Base-by-base conservation (phyloP, 208 protist species). In the Acanthamoeba quina region DNA sequence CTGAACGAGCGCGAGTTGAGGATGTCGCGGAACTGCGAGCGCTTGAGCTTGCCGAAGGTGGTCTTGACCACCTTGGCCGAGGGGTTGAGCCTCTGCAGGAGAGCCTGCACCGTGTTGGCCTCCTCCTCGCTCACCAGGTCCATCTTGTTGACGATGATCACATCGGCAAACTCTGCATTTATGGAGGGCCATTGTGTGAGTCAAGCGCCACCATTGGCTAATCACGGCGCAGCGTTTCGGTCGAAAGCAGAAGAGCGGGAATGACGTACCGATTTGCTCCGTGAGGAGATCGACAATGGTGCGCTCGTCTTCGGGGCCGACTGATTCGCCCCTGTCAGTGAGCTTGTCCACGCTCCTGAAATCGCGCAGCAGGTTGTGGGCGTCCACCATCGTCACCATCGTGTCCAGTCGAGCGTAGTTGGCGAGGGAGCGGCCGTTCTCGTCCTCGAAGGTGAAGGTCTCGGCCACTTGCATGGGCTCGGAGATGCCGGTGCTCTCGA, bases 91-190 rank as follows among this genome's bases (percentile, higher is more conserved):
- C 60, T 82, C 26, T 49, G 21, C 17, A 98, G 78, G 0, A 96
- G 37, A 5, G 47, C 60, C 56, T 95, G 26, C n/a, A 98, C 68
- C 9, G 29, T 13, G 11, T 92, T 54, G 1, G 97, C 19, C 41
- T 97, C 83, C 21, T 96, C 85, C 52, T 80, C 52, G 3, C 11
- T 88, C 17, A 98, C 95, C 0, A 98, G 49, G 94, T 98, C 98
- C 41, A 68, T 95, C 95, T 99, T 99, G 96, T 99, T 99, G 13
- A 99, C 47, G 0, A 99, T n/a, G 34, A 99, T 96, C 1, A 98
- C 94, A 94, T 99, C 96, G 15, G 97, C 96, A 95, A 98, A 99
- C 94, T 98, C 98, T 26, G 96, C 76, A 58, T 47, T 47, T 41
- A 5, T 3, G 9, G 44, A 5, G 9, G 9, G 5, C 44, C 44